Percentiles rank a stretch among this genome's conserved stretches.
phyloP scores from a whole-genome alignment of 345 rosid species.

The Brassica incana region DNA sequence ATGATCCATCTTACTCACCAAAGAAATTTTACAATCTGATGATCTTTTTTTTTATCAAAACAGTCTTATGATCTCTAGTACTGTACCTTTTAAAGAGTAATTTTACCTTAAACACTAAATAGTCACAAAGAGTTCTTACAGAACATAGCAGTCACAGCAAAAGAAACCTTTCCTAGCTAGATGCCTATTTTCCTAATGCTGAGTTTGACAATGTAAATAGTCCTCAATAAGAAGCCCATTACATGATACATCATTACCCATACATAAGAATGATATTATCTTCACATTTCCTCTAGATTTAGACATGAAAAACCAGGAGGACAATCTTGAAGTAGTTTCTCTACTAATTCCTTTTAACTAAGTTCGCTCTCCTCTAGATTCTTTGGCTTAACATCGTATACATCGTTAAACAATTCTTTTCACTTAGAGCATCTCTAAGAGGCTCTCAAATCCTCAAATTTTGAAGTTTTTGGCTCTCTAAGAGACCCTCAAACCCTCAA shows the following conservation, averaged over 20 bases:
- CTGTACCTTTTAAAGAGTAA: neutral
- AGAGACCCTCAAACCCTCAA: too few species aligned
- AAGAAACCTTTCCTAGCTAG: neutral
- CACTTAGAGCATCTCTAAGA: neutral
- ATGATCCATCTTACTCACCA: neutral
- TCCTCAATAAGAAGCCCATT: neutral
- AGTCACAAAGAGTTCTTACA: slow-evolving; percentile 2
- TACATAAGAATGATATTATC: neutral
- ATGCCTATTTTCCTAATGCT: neutral
- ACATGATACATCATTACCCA: neutral
- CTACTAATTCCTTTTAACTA: slow-evolving; percentile 48
- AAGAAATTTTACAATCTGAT: neutral
- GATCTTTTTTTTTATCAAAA: neutral
- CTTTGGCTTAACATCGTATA: slow-evolving; percentile 56
- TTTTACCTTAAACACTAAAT: neutral
- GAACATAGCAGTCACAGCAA: neutral
- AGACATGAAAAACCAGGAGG: slow-evolving; percentile 60
- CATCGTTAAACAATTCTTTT: slow-evolving; percentile 56
- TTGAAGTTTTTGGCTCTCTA: too few species aligned
- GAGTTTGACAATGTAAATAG: neutral
- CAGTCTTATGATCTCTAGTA: neutral
- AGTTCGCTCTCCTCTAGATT: slow-evolving; percentile 61
- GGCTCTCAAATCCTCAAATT: too few species aligned
- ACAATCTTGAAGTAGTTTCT: slow-evolving; percentile 50
- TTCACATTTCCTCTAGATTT: slow-evolving; percentile 9